Base-by-base conservation (phyloP, 1,284 basidiomycete genomes). In the Ceraceosorus bombacis region DNA sequence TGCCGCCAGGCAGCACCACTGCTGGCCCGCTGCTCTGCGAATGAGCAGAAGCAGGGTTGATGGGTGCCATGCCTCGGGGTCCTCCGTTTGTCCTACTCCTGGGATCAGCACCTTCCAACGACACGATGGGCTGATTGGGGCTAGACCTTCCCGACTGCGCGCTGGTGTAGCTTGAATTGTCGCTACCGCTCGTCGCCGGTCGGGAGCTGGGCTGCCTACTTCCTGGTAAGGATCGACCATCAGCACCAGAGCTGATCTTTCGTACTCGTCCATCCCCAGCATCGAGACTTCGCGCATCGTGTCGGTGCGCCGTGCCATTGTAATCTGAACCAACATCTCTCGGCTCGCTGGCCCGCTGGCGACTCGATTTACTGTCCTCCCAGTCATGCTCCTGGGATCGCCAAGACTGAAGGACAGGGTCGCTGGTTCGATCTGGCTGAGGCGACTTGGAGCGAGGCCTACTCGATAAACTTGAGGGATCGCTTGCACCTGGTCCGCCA, bases 1-100 rank as follows among this genome's bases (percentile, higher is more conserved):
- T 66, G 6, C 61, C 59, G n/a, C 65, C 65, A 5, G 67, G 62
- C 4, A 61, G 57, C 0, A 52, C 61, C 5, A 58, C 55, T 36
- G 64, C 46, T 15, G 15, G 36, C 10, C 9, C 7, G 13, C 15
- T 54, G 2, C 27, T 27, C 27, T 27, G 27, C 10, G 39, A 51
- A 59, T 41, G 27, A 12, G 17, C 27, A 37, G 27, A 27, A 15
- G 10, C 15, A 10, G 15, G 27, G 39, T 57, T 43, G 39, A 67
- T 53, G 10, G 57, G 54, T 6, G 55, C 57, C 10, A 53, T 57
- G 10, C 49, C 12, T 12, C 15, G 55, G 36, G 15, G 39, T 27
- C 40, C 17, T 43, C 27, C 54, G 13, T 4, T 27, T 3, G 17
- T 27, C 37, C 38, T 27, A 12, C 38, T 10, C 38, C 13, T 10